Evolutionary conservation across 768 basidiomycete genomes (phyloP), one percentile per base, ranked within the genome.

Genomic region (Tremella mesenterica): DNA sequence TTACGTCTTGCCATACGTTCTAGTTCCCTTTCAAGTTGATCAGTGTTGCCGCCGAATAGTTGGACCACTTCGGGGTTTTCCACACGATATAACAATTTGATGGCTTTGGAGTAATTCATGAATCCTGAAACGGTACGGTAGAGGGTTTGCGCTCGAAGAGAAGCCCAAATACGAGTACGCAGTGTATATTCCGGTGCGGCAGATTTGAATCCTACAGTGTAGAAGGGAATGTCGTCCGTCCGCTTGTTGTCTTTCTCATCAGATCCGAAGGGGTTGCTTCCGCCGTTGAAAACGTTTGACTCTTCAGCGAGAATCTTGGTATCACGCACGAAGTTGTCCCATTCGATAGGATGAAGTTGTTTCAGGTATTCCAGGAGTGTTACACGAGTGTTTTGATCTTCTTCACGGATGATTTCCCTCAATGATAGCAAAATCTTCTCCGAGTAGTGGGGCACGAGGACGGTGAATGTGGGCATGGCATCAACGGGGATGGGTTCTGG

Each of bases 71-170:
- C 95, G 7, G 95, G 95, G 76, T 97, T 97, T 77, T 99, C 95
- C 38, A 99, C 95, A 52, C 93, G 89, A 74, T 97, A 93, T n/a
- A 99, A 81, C 30, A 99, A 77, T 73, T 99, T 99, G 82, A 99
- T 97, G 12, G 95, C 95, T 77, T 99, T 99, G 61, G 88, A 84
- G 74, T 99, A 97, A 77, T 99, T 99, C 95, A 97, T 97, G 88
- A 99, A 96, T 48, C 95, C 95, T 30, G 95, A 96, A 16, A 99
- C 93, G 13, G 95, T 99, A 60, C 95, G 84, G 72, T 99, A 97
- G 18, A 99, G 81, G 1, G 95, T 99, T 77, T 99, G 95, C 16
- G 95, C 95, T 50, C 95, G 88, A 8, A 99, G 81, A 4, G 93
- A 96, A 8, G 95, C 92, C 95, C 95, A 99, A 67, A 99, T 99